Conservation (phyloP, 2,329 filamentous ascomycete genomes). For the Periconia macrospinosa region DNA sequence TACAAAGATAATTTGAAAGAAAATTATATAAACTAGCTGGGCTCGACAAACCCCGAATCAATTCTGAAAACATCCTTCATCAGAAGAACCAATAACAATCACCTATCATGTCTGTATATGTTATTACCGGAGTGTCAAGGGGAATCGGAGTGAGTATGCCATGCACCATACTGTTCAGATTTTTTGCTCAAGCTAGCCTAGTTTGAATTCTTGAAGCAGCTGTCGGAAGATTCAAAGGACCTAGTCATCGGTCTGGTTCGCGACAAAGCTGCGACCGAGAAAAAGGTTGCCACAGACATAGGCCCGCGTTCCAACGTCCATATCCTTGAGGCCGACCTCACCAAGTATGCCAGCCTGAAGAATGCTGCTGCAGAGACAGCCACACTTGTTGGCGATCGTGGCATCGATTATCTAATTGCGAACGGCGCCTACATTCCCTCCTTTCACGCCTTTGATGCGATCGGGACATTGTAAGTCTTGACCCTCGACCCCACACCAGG, state of each 20-base stretch:
- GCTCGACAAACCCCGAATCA: no score
- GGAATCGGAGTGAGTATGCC: conserved; percentile 2
- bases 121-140: conserved; percentile 5
- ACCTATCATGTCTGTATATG: conserved; percentile 1
- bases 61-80: no score
- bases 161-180: neutral
- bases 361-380: conserved; percentile 37
- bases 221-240: conserved; percentile 31
- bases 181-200: neutral
- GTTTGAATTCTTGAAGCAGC: conserved; percentile 33
- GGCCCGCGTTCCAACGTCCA: conserved; percentile 32
- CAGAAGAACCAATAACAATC: no score
- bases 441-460: conserved; percentile 10
- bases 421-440: conserved; percentile 40
- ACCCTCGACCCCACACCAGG: no score
- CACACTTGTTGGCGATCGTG: conserved; percentile 32
- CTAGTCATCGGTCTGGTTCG: conserved; percentile 41
- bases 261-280: conserved; percentile 10
- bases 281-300: neutral
- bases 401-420: conserved; percentile 47
- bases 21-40: no score
- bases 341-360: conserved; percentile 34
- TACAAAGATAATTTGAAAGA: no score
- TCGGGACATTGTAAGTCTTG: conserved; percentile 11
- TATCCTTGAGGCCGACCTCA: conserved; percentile 41